These are phyloP conservation scores for Arthrobotrys sinensis DNA, from an alignment of 2,329 filamentous ascomycete genomes.

Conservation along the genomic window DNA sequence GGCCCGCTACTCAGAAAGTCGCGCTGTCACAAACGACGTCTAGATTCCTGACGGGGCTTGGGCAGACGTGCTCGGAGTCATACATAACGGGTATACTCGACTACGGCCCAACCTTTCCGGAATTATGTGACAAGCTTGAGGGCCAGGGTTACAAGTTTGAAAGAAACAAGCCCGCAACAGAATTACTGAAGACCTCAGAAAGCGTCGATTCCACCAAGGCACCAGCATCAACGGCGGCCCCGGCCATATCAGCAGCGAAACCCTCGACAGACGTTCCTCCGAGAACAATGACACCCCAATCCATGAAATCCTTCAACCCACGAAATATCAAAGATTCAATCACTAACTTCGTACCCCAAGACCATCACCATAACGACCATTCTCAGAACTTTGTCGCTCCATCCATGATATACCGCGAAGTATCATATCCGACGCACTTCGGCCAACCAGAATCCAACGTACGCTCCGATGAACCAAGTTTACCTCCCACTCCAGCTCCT, in stretches of 20 bases:
- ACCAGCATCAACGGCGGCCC: constrained; percentile 5
- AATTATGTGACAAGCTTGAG: constrained; percentile 46
- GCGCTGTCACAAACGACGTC: constrained; percentile 31
- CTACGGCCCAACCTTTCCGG: constrained; percentile 41
- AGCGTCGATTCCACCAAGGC: constrained; percentile 6
- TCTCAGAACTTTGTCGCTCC: constrained; percentile 42
- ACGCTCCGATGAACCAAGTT: constrained; percentile 16
- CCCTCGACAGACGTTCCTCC: neutral
- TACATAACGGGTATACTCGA: constrained; percentile 36
- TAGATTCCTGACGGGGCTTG: constrained; percentile 21
- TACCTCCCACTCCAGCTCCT: neutral
- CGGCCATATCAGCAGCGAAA: constrained; percentile 44
- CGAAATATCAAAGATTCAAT: constrained; percentile 56
- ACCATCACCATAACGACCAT: constrained; percentile 17
- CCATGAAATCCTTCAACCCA: constrained; percentile 56
- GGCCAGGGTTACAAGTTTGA: constrained; percentile 48
- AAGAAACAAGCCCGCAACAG: constrained; percentile 40
- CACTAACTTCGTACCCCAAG: constrained; percentile 20
- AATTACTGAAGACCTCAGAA: constrained; percentile 40
- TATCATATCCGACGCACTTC: constrained; percentile 24
- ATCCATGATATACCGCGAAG: constrained; percentile 52
- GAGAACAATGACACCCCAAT: constrained; percentile 34
- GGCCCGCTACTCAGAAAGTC: constrained; percentile 43
- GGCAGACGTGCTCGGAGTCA: constrained; percentile 32
- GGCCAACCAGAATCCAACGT: constrained; percentile 44